phyloP scores from a whole-genome alignment of 2,329 filamentous ascomycete species.

The Cladosporium sp. region DNA sequence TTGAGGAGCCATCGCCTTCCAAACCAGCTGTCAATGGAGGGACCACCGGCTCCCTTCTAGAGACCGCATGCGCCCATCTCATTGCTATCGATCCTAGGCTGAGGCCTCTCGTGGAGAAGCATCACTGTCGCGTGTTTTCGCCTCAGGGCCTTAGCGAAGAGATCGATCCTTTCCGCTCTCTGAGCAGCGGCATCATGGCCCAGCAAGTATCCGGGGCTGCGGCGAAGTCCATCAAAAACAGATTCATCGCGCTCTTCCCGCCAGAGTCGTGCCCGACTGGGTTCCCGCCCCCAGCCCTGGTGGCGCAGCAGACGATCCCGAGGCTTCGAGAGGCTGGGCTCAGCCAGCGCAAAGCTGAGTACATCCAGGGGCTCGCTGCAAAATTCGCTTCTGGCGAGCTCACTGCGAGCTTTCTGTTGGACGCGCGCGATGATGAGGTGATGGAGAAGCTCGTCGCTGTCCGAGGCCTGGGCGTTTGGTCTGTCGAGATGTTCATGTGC shows the following conservation, averaged over 20 bases:
- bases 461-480: conserved; percentile 81
- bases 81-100: conserved; percentile 67
- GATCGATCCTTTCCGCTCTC: conserved; percentile 79
- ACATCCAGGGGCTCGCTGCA: conserved; percentile 76
- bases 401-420: conserved; percentile 66
- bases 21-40: conserved; percentile 31
- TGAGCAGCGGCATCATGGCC: conserved; percentile 84
- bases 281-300: conserved; percentile 73
- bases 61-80: conserved; percentile 69
- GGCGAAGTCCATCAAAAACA: conserved; percentile 79
- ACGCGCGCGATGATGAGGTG: conserved; percentile 78
- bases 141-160: conserved; percentile 74
- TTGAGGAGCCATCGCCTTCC: conserved; percentile 32
- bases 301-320: conserved; percentile 57
- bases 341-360: conserved; percentile 92
- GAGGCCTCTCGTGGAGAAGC: conserved; percentile 62
- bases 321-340: conserved; percentile 77
- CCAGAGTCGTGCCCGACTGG: conserved; percentile 23
- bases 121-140: conserved; percentile 74
- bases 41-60: conserved; percentile 55
- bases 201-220: conserved; percentile 95
- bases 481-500: conserved; percentile 95
- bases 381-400: conserved; percentile 74
- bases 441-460: conserved; percentile 77
- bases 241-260: conserved; percentile 70